Percentiles rank a stretch among this genome's conserved stretches.
These are phyloP conservation scores for Eruca vesicaria DNA, from an alignment of 441 rosid genomes.

Conservation along the genomic window DNA sequence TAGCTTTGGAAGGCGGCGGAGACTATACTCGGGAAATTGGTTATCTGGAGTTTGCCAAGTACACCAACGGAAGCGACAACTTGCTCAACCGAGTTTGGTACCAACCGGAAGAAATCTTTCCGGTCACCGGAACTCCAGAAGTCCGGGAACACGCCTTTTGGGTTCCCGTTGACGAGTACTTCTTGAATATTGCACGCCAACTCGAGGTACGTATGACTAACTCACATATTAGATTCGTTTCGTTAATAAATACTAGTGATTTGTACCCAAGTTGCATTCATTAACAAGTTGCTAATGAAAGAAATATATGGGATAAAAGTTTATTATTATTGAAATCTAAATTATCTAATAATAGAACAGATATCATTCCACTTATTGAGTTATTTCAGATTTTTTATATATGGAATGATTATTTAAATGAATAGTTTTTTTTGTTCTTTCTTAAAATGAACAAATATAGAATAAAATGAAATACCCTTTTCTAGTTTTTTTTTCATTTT, in stretches of 20 bases:
- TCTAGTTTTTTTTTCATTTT: too few species aligned
- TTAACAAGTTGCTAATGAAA: too few species aligned
- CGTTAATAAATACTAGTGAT: neutral
- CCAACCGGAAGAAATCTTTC: conserved; percentile 75
- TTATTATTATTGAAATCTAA: too few species aligned
- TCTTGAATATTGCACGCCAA: conserved; percentile 39
- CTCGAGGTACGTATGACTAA: conserved; percentile 35
- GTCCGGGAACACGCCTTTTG: conserved; percentile 55
- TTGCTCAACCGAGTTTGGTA: conserved; percentile 65
- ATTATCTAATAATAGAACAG: too few species aligned
- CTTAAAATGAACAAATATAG: too few species aligned
- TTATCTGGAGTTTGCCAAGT: conserved; percentile 42
- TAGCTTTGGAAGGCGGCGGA: conserved; percentile 58
- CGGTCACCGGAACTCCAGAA: conserved; percentile 62
- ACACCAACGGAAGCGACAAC: conserved; percentile 35
- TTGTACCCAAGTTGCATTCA: too few species aligned
- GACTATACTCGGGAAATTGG: conserved; percentile 67
- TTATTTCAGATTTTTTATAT: too few species aligned
- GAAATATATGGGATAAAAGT: too few species aligned
- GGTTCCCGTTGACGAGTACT: conserved; percentile 53
- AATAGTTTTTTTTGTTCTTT: too few species aligned
- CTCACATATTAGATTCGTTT: neutral
- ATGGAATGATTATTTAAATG: too few species aligned
- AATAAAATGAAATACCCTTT: too few species aligned
- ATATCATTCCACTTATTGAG: too few species aligned